A percentile compares a stretch with the other conserved stretches of the same genome.
phyloP scores from a whole-genome alignment of 1,284 basidiomycete genomes.

The Ustilago crameri region DNA sequence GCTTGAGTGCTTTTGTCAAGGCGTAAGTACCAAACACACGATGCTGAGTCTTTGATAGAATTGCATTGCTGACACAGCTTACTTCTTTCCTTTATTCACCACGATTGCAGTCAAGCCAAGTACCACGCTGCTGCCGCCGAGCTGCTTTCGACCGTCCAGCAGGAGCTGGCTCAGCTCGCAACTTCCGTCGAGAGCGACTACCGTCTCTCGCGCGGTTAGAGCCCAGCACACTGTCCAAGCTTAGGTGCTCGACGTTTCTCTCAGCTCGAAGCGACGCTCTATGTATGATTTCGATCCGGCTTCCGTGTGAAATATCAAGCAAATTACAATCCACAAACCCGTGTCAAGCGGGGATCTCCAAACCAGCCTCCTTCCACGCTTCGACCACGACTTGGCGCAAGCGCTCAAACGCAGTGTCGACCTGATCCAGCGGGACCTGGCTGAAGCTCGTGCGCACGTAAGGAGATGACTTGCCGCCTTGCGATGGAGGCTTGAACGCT shows the following conservation, averaged over 20 bases:
- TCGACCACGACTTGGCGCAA: constrained; percentile 55
- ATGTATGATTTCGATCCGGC: background rate
- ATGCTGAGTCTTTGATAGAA: background rate
- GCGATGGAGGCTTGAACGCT: constrained; percentile 70
- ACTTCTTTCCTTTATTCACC: background rate
- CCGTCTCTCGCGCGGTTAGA: constrained; percentile 70
- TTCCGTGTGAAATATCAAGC: background rate
- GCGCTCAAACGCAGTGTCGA: constrained; percentile 54
- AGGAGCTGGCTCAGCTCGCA: constrained; percentile 88
- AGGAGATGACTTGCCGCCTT: constrained; percentile 18
- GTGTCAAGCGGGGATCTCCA: constrained; percentile 20
- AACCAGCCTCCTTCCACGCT: constrained; percentile 58
- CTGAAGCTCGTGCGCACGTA: constrained; percentile 65
- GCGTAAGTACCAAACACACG: constrained; percentile 73
- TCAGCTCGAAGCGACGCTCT: too few species aligned
- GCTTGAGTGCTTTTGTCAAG: constrained; percentile 89
- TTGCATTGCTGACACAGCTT: constrained; percentile 1
- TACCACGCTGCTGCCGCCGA: constrained; percentile 88
- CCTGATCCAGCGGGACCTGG: constrained; percentile 54
- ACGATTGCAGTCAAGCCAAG: constrained; percentile 73
- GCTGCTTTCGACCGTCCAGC: constrained; percentile 74
- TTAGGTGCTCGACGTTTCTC: too few species aligned
- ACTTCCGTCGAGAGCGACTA: constrained; percentile 91
- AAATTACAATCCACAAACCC: background rate
- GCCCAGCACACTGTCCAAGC: too few species aligned